A percentile compares a stretch with the other conserved stretches of the same genome.
These are phyloP conservation scores for Boletus huronensis DNA, from an alignment of 768 basidiomycete genomes.

Conservation along the genomic window DNA sequence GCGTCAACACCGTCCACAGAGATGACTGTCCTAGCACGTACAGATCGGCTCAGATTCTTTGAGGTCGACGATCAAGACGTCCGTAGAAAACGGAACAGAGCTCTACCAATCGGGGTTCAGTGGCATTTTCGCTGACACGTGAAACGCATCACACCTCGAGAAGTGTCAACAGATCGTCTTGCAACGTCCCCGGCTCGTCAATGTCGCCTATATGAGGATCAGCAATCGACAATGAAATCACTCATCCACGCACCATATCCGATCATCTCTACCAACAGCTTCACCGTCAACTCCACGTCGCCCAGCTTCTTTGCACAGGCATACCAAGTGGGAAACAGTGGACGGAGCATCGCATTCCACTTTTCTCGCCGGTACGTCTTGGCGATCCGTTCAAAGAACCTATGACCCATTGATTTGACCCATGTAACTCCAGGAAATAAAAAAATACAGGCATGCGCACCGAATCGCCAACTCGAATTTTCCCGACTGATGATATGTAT, in stretches of 20 bases:
- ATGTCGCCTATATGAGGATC: constrained; percentile 29
- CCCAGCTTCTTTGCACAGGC: constrained; percentile 75
- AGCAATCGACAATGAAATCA: neutral
- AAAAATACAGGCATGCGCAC: constrained; percentile 35
- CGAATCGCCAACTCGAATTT: constrained; percentile 88
- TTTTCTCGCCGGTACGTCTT: constrained; percentile 83
- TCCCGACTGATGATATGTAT: constrained; percentile 74
- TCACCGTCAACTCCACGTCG: constrained; percentile 72
- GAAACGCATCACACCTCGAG: constrained; percentile 50
- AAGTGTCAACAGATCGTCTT: constrained; percentile 71
- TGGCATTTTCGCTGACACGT: neutral
- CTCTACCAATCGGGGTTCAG: constrained; percentile 44
- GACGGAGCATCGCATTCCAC: constrained; percentile 72
- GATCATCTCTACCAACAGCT: constrained; percentile 79
- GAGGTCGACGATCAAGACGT: constrained; percentile 60
- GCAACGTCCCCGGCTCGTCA: constrained; percentile 49
- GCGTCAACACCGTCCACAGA: constrained; percentile 4
- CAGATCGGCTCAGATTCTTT: constrained; percentile 61
- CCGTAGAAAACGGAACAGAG: constrained; percentile 59
- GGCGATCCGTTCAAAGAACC: constrained; percentile 92
- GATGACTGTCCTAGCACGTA: constrained; percentile 34
- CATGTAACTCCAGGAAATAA: neutral
- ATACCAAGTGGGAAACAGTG: constrained; percentile 79
- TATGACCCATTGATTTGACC: constrained; percentile 25
- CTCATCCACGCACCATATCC: constrained; percentile 53